phyloP scores from a whole-genome alignment of 441 rosid genomes.

The Pelargonium myrrhifolium region DNA sequence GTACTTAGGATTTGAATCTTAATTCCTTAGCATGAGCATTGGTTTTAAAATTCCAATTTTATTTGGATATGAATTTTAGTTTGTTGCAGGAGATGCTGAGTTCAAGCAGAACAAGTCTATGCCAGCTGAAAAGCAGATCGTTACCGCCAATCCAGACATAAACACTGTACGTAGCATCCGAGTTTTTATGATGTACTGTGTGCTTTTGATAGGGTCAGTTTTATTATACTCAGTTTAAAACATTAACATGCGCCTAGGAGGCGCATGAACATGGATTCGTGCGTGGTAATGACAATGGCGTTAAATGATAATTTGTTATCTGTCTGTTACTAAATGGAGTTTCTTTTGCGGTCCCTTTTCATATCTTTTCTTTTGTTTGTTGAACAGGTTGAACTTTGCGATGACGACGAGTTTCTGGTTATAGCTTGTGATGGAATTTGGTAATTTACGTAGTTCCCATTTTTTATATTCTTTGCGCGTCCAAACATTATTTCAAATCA shows the following conservation, averaged over 20 bases:
- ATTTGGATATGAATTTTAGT: slow-evolving; percentile 3
- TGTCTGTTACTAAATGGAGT: too few species aligned
- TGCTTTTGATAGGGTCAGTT: too few species aligned
- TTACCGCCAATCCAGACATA: slow-evolving; percentile 53
- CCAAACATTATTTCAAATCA: too few species aligned
- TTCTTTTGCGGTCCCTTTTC: not conserved
- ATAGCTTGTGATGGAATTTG: slow-evolving; percentile 93
- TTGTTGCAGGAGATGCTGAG: slow-evolving; percentile 74
- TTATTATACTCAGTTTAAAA: not conserved
- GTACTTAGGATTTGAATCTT: slow-evolving; percentile 25
- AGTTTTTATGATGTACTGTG: not conserved
- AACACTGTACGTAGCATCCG: slow-evolving; percentile 41
- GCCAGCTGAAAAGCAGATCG: slow-evolving; percentile 39
- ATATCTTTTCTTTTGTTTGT: slow-evolving; percentile 12
- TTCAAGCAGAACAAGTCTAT: slow-evolving; percentile 69
- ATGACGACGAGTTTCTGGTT: slow-evolving; percentile 82
- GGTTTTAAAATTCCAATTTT: not conserved
- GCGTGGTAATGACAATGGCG: not conserved
- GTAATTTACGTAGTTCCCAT: slow-evolving; percentile 22
- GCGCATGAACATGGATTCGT: not conserved
- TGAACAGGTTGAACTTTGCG: slow-evolving; percentile 78
- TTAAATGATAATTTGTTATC: too few species aligned
- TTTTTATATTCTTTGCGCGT: not conserved
- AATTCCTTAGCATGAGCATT: not conserved
- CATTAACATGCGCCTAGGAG: not conserved